Evolutionary conservation across 192 early-diverging fungal genomes (phyloP).

Genomic region (Dissophora ornata): DNA sequence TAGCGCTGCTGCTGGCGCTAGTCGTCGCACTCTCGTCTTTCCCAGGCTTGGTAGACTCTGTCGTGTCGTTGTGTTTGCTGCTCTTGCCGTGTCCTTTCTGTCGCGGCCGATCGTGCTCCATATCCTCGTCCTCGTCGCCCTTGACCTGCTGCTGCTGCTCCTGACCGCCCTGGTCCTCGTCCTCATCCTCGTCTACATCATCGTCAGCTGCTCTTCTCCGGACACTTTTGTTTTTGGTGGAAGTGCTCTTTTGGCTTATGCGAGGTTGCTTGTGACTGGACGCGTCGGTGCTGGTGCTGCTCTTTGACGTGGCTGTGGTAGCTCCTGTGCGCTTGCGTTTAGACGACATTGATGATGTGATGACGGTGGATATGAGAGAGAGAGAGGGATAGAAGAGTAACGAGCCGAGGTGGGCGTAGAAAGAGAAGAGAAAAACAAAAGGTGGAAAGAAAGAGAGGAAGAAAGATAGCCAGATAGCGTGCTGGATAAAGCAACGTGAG

Average conservation of each 20-base stretch:
- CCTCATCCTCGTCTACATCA: constrained; percentile 10
- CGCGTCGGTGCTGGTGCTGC: constrained; percentile 20
- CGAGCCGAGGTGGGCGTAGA: neutral
- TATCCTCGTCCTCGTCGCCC: constrained; percentile 3
- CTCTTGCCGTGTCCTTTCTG: neutral
- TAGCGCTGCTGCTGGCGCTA: neutral
- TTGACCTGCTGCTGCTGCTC: neutral
- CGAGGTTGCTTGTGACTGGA: constrained; percentile 46
- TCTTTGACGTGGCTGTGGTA: constrained; percentile 22
- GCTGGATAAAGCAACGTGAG: neutral
- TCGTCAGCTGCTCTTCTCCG: constrained; percentile 17
- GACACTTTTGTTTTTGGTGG: constrained; percentile 12
- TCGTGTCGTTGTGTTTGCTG: neutral
- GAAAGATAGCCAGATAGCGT: neutral
- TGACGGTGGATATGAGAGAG: neutral
- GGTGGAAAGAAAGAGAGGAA: neutral
- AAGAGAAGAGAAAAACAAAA: neutral
- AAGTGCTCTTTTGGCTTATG: constrained; percentile 23
- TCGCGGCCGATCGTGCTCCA: neutral
- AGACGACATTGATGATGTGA: constrained; percentile 22
- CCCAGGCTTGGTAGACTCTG: neutral
- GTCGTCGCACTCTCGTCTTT: neutral
- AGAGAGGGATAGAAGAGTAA: neutral
- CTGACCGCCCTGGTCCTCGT: constrained; percentile 3
- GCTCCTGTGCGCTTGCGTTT: constrained; percentile 43